A percentile compares a stretch with the other conserved stretches of the same genome.
These are phyloP conservation scores for Hemerocallis citrina DNA, from an alignment of 106 monocot species.

Conservation along the genomic window DNA sequence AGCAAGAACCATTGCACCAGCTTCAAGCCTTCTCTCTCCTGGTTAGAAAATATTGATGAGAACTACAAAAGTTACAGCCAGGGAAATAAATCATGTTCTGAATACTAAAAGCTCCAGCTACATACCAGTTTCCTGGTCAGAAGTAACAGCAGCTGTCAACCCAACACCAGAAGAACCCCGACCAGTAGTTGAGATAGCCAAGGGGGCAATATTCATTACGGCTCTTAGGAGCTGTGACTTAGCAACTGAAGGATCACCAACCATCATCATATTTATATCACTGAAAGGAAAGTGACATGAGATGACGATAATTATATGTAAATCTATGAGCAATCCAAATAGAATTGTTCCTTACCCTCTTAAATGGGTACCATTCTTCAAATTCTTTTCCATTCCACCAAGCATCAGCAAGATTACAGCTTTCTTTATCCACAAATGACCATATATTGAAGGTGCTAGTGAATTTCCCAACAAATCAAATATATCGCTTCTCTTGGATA, in stretches of 20 bases:
- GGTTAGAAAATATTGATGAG: constrained; percentile 15
- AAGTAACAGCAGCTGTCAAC: constrained; percentile 95
- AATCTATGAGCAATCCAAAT: neutral
- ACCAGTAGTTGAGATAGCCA: constrained; percentile 96
- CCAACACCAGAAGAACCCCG: constrained; percentile 99
- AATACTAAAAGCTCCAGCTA: neutral
- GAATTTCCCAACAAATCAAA: constrained; percentile 84
- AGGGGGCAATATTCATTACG: constrained; percentile 94
- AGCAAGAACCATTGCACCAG: constrained; percentile 99
- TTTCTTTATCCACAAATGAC: constrained; percentile 98
- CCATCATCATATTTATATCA: constrained; percentile 99
- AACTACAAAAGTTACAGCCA: neutral
- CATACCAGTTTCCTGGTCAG: constrained; percentile 97
- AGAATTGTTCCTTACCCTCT: constrained; percentile 52
- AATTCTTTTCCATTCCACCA: constrained; percentile 95
- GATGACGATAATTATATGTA: neutral
- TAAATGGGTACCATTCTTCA: constrained; percentile 96
- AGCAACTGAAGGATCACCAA: constrained; percentile 99
- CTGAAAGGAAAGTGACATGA: constrained; percentile 21
- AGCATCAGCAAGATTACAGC: constrained; percentile 96
- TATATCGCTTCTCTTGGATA: constrained; percentile 77
- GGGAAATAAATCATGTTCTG: neutral
- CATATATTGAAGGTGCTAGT: constrained; percentile 94
- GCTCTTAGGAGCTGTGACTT: constrained; percentile 94
- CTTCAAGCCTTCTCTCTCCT: constrained; percentile 99